Conservation (phyloP, 495 filamentous ascomycete species). For the Haplographium delicatum region DNA sequence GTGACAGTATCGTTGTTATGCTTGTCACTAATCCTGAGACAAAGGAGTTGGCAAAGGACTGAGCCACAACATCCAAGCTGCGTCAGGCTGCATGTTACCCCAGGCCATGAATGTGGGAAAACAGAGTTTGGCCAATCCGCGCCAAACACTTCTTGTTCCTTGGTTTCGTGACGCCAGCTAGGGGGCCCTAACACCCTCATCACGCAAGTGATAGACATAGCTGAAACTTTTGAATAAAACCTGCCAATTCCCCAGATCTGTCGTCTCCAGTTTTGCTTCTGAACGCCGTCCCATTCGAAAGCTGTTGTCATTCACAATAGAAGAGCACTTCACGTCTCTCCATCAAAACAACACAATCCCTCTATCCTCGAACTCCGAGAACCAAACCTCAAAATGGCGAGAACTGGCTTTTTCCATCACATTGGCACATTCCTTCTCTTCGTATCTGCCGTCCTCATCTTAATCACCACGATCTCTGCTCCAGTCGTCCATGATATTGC, state of each 20-base stretch:
- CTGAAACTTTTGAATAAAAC: slow-evolving; percentile 10
- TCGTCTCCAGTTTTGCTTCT: neutral
- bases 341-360: neutral
- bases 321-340: neutral
- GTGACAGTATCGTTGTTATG: too few relatives aligned
- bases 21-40: too few relatives aligned
- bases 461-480: slow-evolving; percentile 53
- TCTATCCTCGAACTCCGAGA: neutral
- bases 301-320: neutral
- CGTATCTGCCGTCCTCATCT: slow-evolving; percentile 45
- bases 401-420: slow-evolving; percentile 49
- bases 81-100: neutral
- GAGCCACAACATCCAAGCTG: slow-evolving; percentile 1
- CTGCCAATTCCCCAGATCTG: neutral
- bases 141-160: slow-evolving; percentile 5
- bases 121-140: neutral
- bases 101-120: neutral
- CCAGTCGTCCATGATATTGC: slow-evolving; percentile 49
- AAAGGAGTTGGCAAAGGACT: neutral
- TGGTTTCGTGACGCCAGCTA: slow-evolving; percentile 7
- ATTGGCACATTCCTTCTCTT: slow-evolving; percentile 56
- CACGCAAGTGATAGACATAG: neutral
- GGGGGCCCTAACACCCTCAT: neutral
- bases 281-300: neutral
- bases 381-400: slow-evolving; percentile 19